These are phyloP conservation scores for Acephala macrosclerotiorum DNA, from an alignment of 2,329 filamentous ascomycete genomes.

Conservation along the genomic window DNA sequence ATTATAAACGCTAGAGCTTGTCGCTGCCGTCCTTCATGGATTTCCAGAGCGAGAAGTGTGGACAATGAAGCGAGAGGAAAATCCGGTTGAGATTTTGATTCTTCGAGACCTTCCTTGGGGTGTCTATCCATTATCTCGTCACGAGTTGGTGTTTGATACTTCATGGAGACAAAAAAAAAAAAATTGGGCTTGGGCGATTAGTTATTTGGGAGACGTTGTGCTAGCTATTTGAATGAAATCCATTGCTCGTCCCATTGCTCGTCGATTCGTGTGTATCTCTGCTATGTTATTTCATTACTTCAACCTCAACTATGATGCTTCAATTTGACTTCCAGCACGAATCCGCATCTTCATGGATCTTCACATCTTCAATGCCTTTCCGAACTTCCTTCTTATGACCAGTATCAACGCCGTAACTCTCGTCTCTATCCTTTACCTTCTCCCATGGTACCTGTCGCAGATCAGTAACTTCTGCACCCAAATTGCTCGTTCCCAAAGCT, in stretches of 20 bases:
- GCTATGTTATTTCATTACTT: not conserved
- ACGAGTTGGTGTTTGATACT: conserved; percentile 43
- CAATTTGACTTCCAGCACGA: conserved; percentile 50
- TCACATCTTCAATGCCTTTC: conserved; percentile 55
- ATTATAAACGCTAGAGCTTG: conserved; percentile 61
- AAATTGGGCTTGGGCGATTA: conserved; percentile 16
- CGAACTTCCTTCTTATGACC: conserved; percentile 60
- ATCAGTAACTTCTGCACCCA: not conserved
- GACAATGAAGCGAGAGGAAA: conserved; percentile 63
- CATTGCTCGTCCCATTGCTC: not conserved
- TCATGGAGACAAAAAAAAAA: conserved; percentile 57
- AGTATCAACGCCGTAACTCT: conserved; percentile 59
- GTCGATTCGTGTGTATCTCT: conserved; percentile 13
- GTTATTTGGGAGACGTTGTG: not conserved
- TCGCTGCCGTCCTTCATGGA: too few relatives aligned
- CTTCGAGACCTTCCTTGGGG: conserved; percentile 45
- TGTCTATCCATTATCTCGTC: conserved; percentile 39
- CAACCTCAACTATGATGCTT: not conserved
- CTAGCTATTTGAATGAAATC: not conserved
- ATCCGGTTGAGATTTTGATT: conserved; percentile 46
- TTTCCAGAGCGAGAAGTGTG: conserved; percentile 59
- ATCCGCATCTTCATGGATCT: conserved; percentile 55
- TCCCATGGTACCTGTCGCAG: conserved; percentile 18
- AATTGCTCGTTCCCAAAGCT: not conserved
- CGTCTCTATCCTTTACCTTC: conserved; percentile 50